phyloP scores from a whole-genome alignment of 495 filamentous ascomycete species.

The Articulospora tetracladia region DNA sequence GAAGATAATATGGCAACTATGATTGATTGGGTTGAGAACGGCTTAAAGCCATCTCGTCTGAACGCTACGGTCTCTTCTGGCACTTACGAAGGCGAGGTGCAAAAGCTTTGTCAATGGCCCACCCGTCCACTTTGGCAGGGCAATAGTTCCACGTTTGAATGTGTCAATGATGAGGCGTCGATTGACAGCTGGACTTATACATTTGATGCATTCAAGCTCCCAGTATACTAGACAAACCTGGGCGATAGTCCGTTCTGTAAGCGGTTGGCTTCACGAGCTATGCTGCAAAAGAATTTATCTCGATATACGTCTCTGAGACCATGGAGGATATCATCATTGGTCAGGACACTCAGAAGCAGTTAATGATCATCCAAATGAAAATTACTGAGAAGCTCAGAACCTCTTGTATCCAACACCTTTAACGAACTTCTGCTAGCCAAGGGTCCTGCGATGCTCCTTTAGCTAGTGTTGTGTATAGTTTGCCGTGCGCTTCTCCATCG shows the following conservation, averaged over 20 bases:
- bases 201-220: conserved; percentile 26
- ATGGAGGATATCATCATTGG: too few species aligned
- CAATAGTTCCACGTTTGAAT: conserved; percentile 32
- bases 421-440: conserved; percentile 3
- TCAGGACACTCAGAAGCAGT: too few species aligned
- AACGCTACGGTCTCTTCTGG: conserved; percentile 38
- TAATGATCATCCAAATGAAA: too few species aligned
- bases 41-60: conserved; percentile 34
- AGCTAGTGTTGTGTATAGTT: neutral
- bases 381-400: too few species aligned
- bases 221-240: conserved; percentile 18
- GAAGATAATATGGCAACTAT: conserved; percentile 40
- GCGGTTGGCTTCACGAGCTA: too few species aligned
- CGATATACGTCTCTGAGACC: too few species aligned
- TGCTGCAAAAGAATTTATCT: too few species aligned
- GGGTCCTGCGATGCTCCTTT: neutral
- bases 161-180: conserved; percentile 39
- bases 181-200: conserved; percentile 37
- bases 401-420: conserved; percentile 1
- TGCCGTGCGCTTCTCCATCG: neutral
- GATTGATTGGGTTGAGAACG: conserved; percentile 50
- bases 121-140: conserved; percentile 38
- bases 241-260: too few species aligned
- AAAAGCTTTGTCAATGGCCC: conserved; percentile 44
- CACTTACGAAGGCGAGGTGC: conserved; percentile 33